Conservation (phyloP, 192 early-diverging fungal genomes). For the Mortierella antarctica region DNA sequence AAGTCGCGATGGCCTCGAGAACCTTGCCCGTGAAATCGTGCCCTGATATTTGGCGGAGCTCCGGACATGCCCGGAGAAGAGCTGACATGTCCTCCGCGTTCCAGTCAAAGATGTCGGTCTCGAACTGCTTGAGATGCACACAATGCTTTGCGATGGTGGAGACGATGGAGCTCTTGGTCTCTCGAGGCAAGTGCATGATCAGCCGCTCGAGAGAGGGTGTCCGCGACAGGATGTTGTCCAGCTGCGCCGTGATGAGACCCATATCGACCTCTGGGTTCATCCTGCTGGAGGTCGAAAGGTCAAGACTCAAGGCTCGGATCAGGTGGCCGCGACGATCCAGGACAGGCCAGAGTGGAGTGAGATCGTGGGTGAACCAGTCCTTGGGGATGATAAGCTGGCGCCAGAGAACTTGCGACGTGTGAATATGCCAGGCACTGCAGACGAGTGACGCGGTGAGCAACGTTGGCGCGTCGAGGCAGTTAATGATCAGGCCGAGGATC, state of each 20-base stretch:
- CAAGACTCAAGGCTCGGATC: conserved; percentile 5
- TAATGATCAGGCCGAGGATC: conserved; percentile 30
- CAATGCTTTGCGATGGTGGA: not conserved
- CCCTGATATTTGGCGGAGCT: conserved; percentile 15
- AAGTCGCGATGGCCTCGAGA: conserved; percentile 20
- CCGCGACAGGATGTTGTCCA: conserved; percentile 17
- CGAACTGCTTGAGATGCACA: conserved; percentile 13
- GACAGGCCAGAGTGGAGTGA: conserved; percentile 22
- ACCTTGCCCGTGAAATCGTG: conserved; percentile 32
- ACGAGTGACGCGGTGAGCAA: conserved; percentile 23
- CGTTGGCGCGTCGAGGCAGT: conserved; percentile 1
- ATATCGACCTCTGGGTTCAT: not conserved
- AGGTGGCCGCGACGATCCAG: conserved; percentile 25
- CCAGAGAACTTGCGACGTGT: conserved; percentile 3
- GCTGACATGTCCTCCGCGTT: conserved; percentile 15
- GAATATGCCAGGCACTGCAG: conserved; percentile 24
- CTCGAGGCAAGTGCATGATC: conserved; percentile 18
- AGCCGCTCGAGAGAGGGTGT: conserved; percentile 31
- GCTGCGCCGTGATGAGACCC: conserved; percentile 7
- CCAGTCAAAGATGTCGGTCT: conserved; percentile 31
- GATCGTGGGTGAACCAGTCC: conserved; percentile 36
- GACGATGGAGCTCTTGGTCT: conserved; percentile 24
- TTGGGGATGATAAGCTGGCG: conserved; percentile 28
- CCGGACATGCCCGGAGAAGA: conserved; percentile 13
- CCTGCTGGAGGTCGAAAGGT: conserved; percentile 13